Evolutionary conservation across 1,284 basidiomycete genomes (phyloP).

Genomic region (Tilletia walkeri): DNA sequence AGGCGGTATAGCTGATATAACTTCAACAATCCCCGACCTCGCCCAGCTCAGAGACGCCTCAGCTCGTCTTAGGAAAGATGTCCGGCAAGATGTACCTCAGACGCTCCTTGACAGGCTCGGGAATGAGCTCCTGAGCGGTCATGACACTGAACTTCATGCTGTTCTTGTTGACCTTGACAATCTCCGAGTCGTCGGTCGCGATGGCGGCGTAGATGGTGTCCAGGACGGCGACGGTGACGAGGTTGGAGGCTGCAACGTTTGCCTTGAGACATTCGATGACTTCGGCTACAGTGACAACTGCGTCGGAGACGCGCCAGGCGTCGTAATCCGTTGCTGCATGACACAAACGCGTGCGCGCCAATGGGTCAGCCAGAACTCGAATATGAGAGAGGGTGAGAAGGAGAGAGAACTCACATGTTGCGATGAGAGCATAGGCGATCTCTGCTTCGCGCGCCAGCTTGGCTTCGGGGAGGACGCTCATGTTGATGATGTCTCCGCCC

Average conservation of each 20-base stretch:
- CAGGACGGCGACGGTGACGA: slow-evolving; percentile 69
- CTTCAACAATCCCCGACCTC: too few species aligned
- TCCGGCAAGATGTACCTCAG: slow-evolving; percentile 70
- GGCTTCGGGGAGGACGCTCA: slow-evolving; percentile 92
- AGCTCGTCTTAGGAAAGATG: slow-evolving; percentile 8
- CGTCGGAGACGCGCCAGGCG: slow-evolving; percentile 67
- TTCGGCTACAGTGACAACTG: slow-evolving; percentile 80
- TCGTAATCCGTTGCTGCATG: slow-evolving; percentile 56
- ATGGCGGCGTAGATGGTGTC: slow-evolving; percentile 67
- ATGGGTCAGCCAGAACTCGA: neutral
- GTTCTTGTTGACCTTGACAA: slow-evolving; percentile 32
- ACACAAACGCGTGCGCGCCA: slow-evolving; percentile 12
- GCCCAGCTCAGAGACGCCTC: neutral
- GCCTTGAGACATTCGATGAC: slow-evolving; percentile 81
- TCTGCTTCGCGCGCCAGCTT: slow-evolving; percentile 95
- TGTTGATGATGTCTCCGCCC: slow-evolving; percentile 67
- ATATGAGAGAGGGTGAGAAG: neutral
- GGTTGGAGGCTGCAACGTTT: slow-evolving; percentile 79
- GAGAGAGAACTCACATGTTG: slow-evolving; percentile 61
- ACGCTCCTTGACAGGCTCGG: slow-evolving; percentile 69
- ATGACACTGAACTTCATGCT: slow-evolving; percentile 64
- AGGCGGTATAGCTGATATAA: too few species aligned
- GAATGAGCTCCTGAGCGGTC: slow-evolving; percentile 68
- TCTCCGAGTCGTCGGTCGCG: slow-evolving; percentile 31
- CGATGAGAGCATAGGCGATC: slow-evolving; percentile 60